Base-by-base conservation (phyloP, 768 basidiomycete genomes). In the Xerocomellus amylosporus region DNA sequence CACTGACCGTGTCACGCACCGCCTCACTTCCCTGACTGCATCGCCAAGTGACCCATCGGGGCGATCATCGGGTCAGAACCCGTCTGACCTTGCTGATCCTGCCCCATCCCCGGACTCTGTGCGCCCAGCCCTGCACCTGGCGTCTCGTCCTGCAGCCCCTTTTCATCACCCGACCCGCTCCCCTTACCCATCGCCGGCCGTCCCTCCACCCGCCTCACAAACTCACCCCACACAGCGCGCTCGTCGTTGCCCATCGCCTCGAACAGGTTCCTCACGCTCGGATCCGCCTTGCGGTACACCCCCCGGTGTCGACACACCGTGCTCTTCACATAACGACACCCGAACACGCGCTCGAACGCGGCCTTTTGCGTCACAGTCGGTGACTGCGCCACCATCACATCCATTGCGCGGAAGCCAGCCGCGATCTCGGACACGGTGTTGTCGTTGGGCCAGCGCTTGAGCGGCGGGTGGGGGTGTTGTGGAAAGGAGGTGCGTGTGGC, bases 401-500 rank as follows among this genome's bases (percentile, higher is more conserved):
- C 74, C 75, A 79, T 79, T 38, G 78, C 70, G 36, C 74, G 76
- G 66, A 88, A 86, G 2, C 87, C 86, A 2, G 68, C 64, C 1
- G 84, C 78, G 52, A 88, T 74, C 64, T 88, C 86, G 46, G 76
- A 77, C 20, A 88, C 86, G 9, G 82, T 83, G 65, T 85, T 87
- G 70, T 88, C 87, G 62, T 87, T 87, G 34, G 87, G 87, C 87
- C 87, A 88, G 14, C 85, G 81, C 64, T 87, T 87, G 28, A 85
- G 72, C 3, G 84, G 83, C 2, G 84, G 82, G 58, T 84, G 83
- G 0, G 83, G 77, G 59, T 81, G 81, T 50, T 80, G 79, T 3
- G 83, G 75, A 43, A 78, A 75, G 24, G 74, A 60, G 13, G 62
- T 49, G 3, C 64, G 59, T 46, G 58, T 45, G 61, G 67, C 55